Evolutionary conservation across 1,284 basidiomycete genomes (phyloP), one percentile per base, ranked within the genome.

Genomic region (Ceratobasidium theobromae): DNA sequence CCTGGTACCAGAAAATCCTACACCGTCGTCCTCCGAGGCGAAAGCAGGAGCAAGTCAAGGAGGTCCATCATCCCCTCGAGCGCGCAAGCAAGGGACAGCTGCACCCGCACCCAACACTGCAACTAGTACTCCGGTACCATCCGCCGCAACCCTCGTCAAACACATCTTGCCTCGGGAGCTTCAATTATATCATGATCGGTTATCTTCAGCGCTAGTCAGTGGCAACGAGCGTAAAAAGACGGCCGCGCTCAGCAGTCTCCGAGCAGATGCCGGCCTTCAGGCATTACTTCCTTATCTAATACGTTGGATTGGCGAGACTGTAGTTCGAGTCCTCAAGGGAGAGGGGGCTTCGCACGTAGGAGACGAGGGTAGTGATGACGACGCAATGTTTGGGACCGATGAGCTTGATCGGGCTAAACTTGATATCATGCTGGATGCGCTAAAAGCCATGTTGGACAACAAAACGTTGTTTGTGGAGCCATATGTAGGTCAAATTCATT

Each of bases 211-310:
- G 1, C 81, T 96, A 9, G 79, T 95, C 5, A 88, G 70, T 71
- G 3, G 67, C 67, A 25, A 74, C 21, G 77, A 79, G 70, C 73
- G 77, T 40, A 92, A 91, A 72, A 84, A 91, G 1, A 85, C 87
- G 0, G 96, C 96, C 1, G 96, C 95, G 2, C 81, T 99, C 46
- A 91, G 93, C 3, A 95, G 92, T 74, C 78, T 99, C 69, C 81
- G 92, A 64, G 85, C 86, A 68, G 96, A 99, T 72, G 93, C 95
- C 1, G 96, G 96, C 16, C 77, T 99, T 60, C 93, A 95, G 70
- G 91, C 94, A 6, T 82, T 99, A n/a, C 79, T 99, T 18, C 94
- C 95, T 0, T 99, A 99, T 75, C 82, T 99, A 30, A 91, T 98
- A 49, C 88, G 93, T 54, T 99, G 96, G 93, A 85, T 96, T 1